Base-by-base conservation (phyloP, 1,284 basidiomycete species). In the Ceratobasidium sp. region DNA sequence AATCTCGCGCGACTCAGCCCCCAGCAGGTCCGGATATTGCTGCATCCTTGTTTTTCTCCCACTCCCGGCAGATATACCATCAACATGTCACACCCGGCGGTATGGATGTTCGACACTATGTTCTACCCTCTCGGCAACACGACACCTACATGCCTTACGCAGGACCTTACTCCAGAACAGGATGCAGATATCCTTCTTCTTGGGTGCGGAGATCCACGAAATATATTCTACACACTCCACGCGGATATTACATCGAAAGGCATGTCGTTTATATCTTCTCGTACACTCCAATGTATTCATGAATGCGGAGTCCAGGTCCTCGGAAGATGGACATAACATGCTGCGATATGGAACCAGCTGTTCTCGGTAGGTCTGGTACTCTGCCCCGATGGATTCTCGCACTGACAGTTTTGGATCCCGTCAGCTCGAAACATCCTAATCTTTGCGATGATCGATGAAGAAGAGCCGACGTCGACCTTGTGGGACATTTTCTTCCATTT, bases 401-500 rank as follows among this genome's bases (percentile, higher is more conserved):
- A n/a, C n/a, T n/a, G n/a, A n/a, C n/a, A n/a, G n/a, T n/a, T n/a
- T n/a, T n/a, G n/a, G n/a, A n/a, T 32, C 18, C 36, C 23, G 10
- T 36, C 34, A 85, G 84, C 84, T 26, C 82, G 84, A 21, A 85
- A 85, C 61, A 77, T 82, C 8, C 64, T 84, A 4, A 75, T 82
- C 10, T 78, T 80, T 55, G 79, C 80, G 2, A 67, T 82, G 30
- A 72, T 83, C 28, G 81, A 84, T 16, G 81, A 82, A n/a, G 61
- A 78, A 8, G 67, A 76, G 0, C 71, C 78, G 26, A 67, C 74
- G 32, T 67, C 75, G 9, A 77, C 55, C 12, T 78, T 85, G 9
- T 90, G 88, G 88, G 83, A 86, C 62, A 85, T 88, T 23, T 87
- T 85, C 76, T 88, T 84, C 75, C 85, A 89, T 76, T 78, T 88